Evolutionary conservation across 2,329 filamentous ascomycete species (phyloP).

Genomic region (Clarireedia hainanense): DNA sequence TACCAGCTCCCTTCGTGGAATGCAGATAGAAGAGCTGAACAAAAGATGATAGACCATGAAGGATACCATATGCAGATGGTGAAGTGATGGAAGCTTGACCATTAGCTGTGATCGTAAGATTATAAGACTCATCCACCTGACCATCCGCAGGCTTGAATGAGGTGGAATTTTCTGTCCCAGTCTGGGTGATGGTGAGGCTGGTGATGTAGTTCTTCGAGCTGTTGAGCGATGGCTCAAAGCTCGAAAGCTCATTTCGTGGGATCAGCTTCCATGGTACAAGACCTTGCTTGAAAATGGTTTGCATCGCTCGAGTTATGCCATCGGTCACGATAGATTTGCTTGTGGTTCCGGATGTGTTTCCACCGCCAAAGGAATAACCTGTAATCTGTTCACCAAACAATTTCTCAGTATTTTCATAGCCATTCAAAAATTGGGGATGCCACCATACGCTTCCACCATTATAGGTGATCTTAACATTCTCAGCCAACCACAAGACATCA

Average conservation of each 20-base stretch:
- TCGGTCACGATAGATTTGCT: conserved; percentile 48
- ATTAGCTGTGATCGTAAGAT: conserved; percentile 47
- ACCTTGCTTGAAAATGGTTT: conserved; percentile 57
- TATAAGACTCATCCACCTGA: conserved; percentile 70
- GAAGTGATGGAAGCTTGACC: conserved; percentile 58
- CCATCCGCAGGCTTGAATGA: conserved; percentile 55
- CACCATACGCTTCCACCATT: conserved; percentile 50
- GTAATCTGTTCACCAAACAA: conserved; percentile 12
- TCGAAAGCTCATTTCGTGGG: conserved; percentile 45
- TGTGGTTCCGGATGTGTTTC: conserved; percentile 11
- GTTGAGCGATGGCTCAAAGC: conserved; percentile 53
- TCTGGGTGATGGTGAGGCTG: conserved; percentile 56
- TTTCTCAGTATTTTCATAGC: conserved; percentile 22
- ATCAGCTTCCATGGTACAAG: conserved; percentile 76
- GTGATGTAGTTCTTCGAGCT: conserved; percentile 43
- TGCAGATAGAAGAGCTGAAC: conserved; percentile 73
- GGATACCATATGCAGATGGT: conserved; percentile 58
- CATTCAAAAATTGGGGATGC: conserved; percentile 26
- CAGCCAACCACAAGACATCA: conserved; percentile 44
- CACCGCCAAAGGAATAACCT: conserved; percentile 10
- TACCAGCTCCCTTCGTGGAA: conserved; percentile 41
- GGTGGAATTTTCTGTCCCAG: conserved; percentile 41
- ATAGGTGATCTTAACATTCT: conserved; percentile 46
- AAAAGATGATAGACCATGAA: conserved; percentile 69
- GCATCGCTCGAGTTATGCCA: conserved; percentile 50